phyloP scores from a whole-genome alignment of 345 rosid genomes.

The Salix dunnii region DNA sequence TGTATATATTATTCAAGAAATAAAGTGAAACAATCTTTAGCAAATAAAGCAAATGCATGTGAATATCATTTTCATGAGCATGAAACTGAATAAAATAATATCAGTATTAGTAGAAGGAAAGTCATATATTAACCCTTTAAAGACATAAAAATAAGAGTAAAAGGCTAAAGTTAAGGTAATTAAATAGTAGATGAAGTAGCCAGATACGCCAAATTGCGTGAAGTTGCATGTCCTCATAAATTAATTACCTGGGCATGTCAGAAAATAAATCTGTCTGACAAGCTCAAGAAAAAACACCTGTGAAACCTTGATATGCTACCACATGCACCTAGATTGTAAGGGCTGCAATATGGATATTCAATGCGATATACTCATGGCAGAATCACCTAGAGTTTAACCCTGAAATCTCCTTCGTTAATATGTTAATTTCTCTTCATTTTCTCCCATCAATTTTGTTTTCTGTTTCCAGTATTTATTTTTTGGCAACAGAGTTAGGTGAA shows the following conservation, averaged over 20 bases:
- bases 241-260: too few species aligned
- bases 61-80: not conserved
- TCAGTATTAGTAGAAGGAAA: not conserved
- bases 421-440: not conserved
- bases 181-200: not conserved
- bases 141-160: too few species aligned
- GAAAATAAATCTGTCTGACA: not conserved
- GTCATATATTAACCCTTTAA: not conserved
- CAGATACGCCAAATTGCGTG: not conserved
- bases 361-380: not conserved
- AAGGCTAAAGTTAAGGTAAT: not conserved
- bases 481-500: not conserved
- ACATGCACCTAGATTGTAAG: not conserved
- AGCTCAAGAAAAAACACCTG: not conserved
- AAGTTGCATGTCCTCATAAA: too few species aligned
- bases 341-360: not conserved
- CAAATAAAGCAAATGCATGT: not conserved
- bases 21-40: not conserved
- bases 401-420: not conserved
- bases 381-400: not conserved
- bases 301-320: too few species aligned
- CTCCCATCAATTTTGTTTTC: not conserved
- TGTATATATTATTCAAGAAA: constrained; percentile 7
- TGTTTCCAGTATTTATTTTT: not conserved
- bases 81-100: not conserved